Conservation (phyloP, 495 filamentous ascomycete genomes). For the Aspergillus funiculosus region DNA sequence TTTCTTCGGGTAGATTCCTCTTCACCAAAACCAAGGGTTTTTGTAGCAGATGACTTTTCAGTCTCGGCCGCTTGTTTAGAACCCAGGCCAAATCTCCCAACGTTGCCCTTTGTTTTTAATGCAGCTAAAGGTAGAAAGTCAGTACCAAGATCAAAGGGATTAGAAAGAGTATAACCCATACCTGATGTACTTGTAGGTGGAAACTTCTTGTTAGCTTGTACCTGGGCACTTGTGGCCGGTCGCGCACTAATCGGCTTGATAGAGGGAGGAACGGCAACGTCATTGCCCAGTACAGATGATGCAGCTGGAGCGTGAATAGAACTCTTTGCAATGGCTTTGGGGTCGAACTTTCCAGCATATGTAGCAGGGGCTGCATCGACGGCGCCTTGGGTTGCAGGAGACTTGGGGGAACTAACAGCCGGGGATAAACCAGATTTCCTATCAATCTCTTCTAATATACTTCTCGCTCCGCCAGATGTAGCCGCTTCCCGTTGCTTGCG, state of each 20-base stretch:
- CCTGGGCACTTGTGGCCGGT: slow-evolving; percentile 40
- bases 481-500: slow-evolving; percentile 66
- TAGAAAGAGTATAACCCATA: slow-evolving; percentile 22
- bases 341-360: slow-evolving; percentile 81
- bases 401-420: slow-evolving; percentile 49
- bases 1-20: slow-evolving; percentile 82
- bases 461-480: slow-evolving; percentile 54
- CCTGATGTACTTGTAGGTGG: slow-evolving; percentile 40
- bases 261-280: slow-evolving; percentile 55
- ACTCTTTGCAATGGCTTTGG: slow-evolving; percentile 77
- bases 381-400: slow-evolving; percentile 45
- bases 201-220: slow-evolving; percentile 49
- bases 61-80: slow-evolving; percentile 54
- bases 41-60: slow-evolving; percentile 64
- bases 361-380: slow-evolving; percentile 42
- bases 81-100: slow-evolving; percentile 79
- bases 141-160: slow-evolving; percentile 5
- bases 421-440: slow-evolving; percentile 57
- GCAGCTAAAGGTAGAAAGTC: slow-evolving; percentile 24
- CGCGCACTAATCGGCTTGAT: slow-evolving; percentile 43
- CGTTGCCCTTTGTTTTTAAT: slow-evolving; percentile 59
- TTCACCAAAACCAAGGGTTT: slow-evolving; percentile 76
- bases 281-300: slow-evolving; percentile 51
- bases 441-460: slow-evolving; percentile 70
- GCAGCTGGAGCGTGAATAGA: slow-evolving; percentile 43